Conservation (phyloP, 495 filamentous ascomycete genomes). For the Neurospora sp. region DNA sequence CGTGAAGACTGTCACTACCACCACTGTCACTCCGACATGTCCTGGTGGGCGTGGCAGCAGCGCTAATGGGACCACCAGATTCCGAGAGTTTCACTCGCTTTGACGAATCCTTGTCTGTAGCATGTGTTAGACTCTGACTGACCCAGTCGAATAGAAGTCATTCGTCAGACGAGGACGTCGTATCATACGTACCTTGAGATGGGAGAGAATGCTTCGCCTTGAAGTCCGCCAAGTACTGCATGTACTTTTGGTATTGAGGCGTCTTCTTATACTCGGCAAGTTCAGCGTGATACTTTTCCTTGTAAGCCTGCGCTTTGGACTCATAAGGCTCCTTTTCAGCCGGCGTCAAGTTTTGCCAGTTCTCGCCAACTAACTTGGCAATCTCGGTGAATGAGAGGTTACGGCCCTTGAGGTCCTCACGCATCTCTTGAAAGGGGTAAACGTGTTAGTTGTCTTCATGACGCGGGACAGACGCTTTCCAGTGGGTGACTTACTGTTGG, state of each 20-base stretch:
- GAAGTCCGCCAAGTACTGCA: slow-evolving; percentile 61
- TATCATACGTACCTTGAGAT: slow-evolving; percentile 29
- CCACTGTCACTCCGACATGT: slow-evolving; percentile 30
- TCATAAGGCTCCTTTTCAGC: slow-evolving; percentile 61
- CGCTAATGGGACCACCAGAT: slow-evolving; percentile 11
- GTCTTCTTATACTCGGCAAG: slow-evolving; percentile 68
- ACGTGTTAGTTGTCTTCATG: neutral
- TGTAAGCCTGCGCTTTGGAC: slow-evolving; percentile 52
- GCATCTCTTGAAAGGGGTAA: slow-evolving; percentile 42
- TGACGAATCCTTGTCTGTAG: slow-evolving; percentile 31
- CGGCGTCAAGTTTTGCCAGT: slow-evolving; percentile 60
- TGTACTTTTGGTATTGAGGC: slow-evolving; percentile 46
- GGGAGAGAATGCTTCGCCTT: slow-evolving; percentile 50
- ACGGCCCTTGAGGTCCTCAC: slow-evolving; percentile 61
- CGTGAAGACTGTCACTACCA: slow-evolving; percentile 29
- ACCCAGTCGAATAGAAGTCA: neutral
- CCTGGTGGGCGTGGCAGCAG: slow-evolving; percentile 21
- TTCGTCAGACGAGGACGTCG: neutral
- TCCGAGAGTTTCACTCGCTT: slow-evolving; percentile 33
- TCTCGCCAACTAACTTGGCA: slow-evolving; percentile 68
- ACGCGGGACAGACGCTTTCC: neutral
- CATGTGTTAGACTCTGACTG: neutral
- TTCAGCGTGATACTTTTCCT: slow-evolving; percentile 59
- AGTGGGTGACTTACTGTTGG: slow-evolving; percentile 51
- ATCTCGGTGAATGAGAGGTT: slow-evolving; percentile 72